phyloP scores from a whole-genome alignment of 345 rosid genomes.

The Corchorus olitorius region DNA sequence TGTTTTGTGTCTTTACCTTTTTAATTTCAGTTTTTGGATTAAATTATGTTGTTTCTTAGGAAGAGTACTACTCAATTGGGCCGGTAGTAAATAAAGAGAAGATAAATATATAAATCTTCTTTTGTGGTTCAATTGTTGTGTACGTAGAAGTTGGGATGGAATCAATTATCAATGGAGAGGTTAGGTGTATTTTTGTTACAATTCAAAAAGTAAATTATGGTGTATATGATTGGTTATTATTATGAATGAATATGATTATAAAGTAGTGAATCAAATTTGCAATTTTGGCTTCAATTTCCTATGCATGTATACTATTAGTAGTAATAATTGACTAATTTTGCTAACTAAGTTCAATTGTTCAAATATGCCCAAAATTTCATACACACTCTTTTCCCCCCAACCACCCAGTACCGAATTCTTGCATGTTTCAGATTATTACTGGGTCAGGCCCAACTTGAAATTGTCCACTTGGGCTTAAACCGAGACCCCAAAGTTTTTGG shows the following conservation, averaged over 20 bases:
- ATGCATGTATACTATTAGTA: too few relatives aligned
- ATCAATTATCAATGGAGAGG: too few relatives aligned
- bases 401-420: background rate
- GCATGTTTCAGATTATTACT: background rate
- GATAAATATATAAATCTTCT: background rate
- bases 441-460: background rate
- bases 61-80: background rate
- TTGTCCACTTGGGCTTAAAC: background rate
- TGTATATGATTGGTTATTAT: background rate
- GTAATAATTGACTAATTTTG: too few relatives aligned
- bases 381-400: background rate
- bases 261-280: background rate
- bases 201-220: background rate
- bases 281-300: background rate
- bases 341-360: background rate
- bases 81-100: background rate
- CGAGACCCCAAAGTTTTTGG: background rate
- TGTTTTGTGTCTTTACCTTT: background rate
- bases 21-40: background rate
- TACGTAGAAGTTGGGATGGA: background rate
- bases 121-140: background rate
- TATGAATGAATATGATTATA: background rate
- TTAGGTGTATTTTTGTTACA: background rate
- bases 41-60: background rate
- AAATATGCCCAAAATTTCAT: background rate